phyloP scores from a whole-genome alignment of 108 stramenopile species.

The Thalassiosira profunda region DNA sequence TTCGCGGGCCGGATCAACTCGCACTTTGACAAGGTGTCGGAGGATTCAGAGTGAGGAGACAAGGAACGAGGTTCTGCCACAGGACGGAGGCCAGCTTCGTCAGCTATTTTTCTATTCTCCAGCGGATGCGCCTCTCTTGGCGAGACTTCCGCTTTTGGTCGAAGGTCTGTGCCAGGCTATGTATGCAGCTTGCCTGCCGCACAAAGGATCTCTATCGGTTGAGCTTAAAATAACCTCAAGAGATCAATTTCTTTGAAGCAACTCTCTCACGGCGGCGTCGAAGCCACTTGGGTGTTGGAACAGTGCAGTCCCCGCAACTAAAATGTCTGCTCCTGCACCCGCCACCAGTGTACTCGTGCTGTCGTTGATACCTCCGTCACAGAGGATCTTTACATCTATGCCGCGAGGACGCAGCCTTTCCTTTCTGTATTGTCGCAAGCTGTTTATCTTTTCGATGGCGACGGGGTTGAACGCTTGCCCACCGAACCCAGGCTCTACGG shows the following conservation, averaged over 20 bases:
- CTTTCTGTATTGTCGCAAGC: constrained; percentile 41
- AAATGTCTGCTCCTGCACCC: constrained; percentile 65
- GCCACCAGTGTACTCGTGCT: constrained; percentile 48
- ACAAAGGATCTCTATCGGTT: no score
- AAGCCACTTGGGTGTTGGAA: neutral
- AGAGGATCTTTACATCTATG: constrained; percentile 55
- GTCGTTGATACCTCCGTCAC: constrained; percentile 84
- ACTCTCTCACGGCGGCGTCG: neutral
- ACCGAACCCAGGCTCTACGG: constrained; percentile 75
- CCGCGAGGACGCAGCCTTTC: neutral
- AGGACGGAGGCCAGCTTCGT: no score
- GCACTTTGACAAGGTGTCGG: no score
- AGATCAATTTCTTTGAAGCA: no score
- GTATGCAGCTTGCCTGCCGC: no score
- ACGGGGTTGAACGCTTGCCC: constrained; percentile 58
- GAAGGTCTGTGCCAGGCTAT: no score
- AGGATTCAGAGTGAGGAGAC: no score
- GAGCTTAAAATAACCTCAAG: no score
- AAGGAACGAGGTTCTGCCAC: no score
- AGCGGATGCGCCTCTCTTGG: no score
- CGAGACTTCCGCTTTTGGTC: no score
- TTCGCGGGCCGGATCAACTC: constrained; percentile 34
- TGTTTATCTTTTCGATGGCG: constrained; percentile 37
- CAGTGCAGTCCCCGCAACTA: constrained; percentile 61
- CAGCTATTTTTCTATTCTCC: no score